These are phyloP conservation scores for Persicaria tinctoria DNA, from an alignment of 148 eudicot genomes.

Conservation along the genomic window DNA sequence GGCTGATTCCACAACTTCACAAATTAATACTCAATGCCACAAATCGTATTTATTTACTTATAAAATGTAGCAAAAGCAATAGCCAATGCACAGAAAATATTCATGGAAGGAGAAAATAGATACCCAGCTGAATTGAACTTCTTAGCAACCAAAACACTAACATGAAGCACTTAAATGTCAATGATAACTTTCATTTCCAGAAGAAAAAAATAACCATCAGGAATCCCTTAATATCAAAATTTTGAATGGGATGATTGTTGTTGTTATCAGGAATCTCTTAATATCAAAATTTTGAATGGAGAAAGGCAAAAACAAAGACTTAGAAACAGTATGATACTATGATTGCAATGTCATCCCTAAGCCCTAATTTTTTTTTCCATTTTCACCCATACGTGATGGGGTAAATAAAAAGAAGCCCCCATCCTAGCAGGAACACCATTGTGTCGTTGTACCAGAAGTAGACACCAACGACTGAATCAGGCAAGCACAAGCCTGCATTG, in stretches of 20 bases:
- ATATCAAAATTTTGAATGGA: not conserved
- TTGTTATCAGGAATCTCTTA: not conserved
- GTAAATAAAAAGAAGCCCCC: not conserved
- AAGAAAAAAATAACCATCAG: not conserved
- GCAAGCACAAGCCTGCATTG: not conserved
- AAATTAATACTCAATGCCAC: not conserved
- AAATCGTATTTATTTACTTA: not conserved
- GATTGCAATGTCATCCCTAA: not conserved
- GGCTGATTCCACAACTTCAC: slow-evolving; percentile 29
- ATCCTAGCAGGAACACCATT: not conserved
- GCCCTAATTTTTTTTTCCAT: not conserved
- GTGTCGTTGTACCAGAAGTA: not conserved
- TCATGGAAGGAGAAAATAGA: not conserved
- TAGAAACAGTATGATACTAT: not conserved
- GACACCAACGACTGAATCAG: no score
- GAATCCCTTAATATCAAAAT: not conserved
- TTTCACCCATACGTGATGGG: not conserved
- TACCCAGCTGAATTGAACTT: not conserved
- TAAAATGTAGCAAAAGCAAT: not conserved
- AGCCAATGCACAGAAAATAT: not conserved
- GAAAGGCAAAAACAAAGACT: not conserved
- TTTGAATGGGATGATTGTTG: not conserved
- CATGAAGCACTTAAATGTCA: not conserved
- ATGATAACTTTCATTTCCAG: not conserved
- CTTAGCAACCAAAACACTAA: not conserved